A percentile compares a stretch with the other conserved stretches of the same genome.
Conservation (phyloP, 129 eudicot species). For the Pseudognaphalium luteoalbum region DNA sequence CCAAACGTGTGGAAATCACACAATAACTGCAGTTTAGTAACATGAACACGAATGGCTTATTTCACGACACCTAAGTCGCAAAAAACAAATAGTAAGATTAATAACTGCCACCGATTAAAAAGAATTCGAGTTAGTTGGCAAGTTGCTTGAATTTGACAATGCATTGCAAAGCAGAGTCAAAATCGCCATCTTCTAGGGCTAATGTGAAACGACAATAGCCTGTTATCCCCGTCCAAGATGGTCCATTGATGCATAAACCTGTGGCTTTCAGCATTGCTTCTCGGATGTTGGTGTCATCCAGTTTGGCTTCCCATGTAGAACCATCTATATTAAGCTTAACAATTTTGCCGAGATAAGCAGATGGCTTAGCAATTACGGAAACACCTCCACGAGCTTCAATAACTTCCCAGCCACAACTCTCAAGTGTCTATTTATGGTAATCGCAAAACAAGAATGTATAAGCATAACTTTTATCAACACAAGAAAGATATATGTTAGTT, state of each 20-base stretch:
- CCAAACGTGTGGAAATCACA: not conserved
- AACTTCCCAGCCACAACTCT: conserved; percentile 92
- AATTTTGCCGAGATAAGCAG: conserved; percentile 65
- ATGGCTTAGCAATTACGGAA: conserved; percentile 84
- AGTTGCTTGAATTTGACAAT: conserved; percentile 59
- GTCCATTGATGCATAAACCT: conserved; percentile 82
- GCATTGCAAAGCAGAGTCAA: conserved; percentile 70
- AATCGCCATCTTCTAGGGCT: conserved; percentile 71
- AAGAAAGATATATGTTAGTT: not conserved
- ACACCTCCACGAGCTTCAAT: conserved; percentile 77
- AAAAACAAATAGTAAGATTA: conserved; percentile 6
- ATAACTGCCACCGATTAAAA: conserved; percentile 10
- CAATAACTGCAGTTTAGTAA: conserved; percentile 2
- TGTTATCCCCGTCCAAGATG: conserved; percentile 94
- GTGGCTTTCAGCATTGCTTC: conserved; percentile 82
- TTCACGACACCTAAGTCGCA: conserved; percentile 39
- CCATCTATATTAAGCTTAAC: conserved; percentile 43
- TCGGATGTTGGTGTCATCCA: conserved; percentile 71
- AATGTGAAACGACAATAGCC: conserved; percentile 86
- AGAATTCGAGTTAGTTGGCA: conserved; percentile 26
- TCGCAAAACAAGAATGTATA: conserved; percentile 15
- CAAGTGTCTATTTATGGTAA: conserved; percentile 53
- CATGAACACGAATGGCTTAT: conserved; percentile 29
- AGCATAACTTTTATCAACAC: not conserved
- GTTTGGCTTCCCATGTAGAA: conserved; percentile 49